Evolutionary conservation across 2,329 filamentous ascomycete species (phyloP), one percentile per base, ranked within the genome.

Genomic region (Lithohypha guttulata): DNA sequence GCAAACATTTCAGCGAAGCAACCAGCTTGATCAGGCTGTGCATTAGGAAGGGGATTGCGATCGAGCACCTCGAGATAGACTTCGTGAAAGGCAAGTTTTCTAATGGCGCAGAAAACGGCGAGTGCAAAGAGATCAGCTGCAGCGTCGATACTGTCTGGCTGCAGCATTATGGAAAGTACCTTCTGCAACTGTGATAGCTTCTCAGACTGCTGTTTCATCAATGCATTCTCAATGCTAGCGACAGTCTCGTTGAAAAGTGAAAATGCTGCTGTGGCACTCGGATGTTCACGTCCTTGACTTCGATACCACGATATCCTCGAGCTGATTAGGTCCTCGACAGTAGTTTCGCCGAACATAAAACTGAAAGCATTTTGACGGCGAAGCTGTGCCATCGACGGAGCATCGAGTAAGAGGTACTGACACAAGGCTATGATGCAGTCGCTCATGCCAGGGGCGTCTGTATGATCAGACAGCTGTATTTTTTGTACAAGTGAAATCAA

Each of bases 1-100:
- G 73, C 75, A 55, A 76, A 79, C 0, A 76, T 67, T 51, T 79
- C 75, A 1, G 75, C 69, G 49, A 79, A 79, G 5, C 73, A 73
- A 21, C 73, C 75, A 10, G 75, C 74, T 53, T 79, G 75, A 41
- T 79, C 75, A 2, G 73, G 62, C 41, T 76, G 74, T 14, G 69
- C 64, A 39, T 76, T 71, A 54, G 76, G 75, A 7, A 77, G 59
- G 0, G 73, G 75, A 48, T 76, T 77, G 6, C 73, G 63, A 50
- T 79, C 75, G 0, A 71, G 74, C 1, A 76, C 71, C 53, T 79
- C 75, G 9, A 73, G 60, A 49, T 77, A 79, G 1, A 79, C 70
- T 42, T 79, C 74, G 43, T 78, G 73, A 29, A 78, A 69, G 0
- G 69, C 74, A 4, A 65, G 60, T 48, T 69, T 71, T 17, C 73